A percentile compares a stretch with the other conserved stretches of the same genome.
phyloP scores from a whole-genome alignment of 2,329 filamentous ascomycete species.

The Cladosporium phlei region DNA sequence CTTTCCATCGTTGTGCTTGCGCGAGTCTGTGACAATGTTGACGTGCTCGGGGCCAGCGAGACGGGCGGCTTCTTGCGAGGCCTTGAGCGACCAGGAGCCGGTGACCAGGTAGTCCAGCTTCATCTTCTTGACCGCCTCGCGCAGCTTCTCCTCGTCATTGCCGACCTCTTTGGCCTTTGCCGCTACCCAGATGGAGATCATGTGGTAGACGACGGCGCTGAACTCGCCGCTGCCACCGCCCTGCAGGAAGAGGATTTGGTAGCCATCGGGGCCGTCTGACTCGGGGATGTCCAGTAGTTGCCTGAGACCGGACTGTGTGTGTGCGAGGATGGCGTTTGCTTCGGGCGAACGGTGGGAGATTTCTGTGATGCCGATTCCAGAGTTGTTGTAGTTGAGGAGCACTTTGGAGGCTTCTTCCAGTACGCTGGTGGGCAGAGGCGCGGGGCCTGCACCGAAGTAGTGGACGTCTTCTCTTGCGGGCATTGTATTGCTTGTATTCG shows the following conservation, averaged over 20 bases:
- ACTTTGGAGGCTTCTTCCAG: conserved; percentile 71
- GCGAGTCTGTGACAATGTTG: conserved; percentile 69
- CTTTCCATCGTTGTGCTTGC: conserved; percentile 65
- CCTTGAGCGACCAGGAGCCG: conserved; percentile 86
- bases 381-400: conserved; percentile 74
- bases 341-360: conserved; percentile 81
- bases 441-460: conserved; percentile 89
- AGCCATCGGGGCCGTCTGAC: conserved; percentile 72
- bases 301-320: conserved; percentile 69
- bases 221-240: conserved; percentile 84
- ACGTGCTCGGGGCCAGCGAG: conserved; percentile 73
- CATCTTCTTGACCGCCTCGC: conserved; percentile 63
- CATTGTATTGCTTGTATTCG: conserved; percentile 44
- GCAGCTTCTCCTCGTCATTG: conserved; percentile 55
- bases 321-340: conserved; percentile 72
- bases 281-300: conserved; percentile 75
- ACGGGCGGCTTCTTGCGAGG: conserved; percentile 73
- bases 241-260: conserved; percentile 85
- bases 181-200: conserved; percentile 77
- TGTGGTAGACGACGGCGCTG: conserved; percentile 75
- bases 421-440: conserved; percentile 75
- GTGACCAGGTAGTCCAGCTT: conserved; percentile 88
- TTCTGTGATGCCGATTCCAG: conserved; percentile 81
- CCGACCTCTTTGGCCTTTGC: conserved; percentile 57
- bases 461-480: conserved; percentile 68